Evolutionary conservation across 306 rosid genomes (phyloP).

Genomic region (Canavalia ensiformis): DNA sequence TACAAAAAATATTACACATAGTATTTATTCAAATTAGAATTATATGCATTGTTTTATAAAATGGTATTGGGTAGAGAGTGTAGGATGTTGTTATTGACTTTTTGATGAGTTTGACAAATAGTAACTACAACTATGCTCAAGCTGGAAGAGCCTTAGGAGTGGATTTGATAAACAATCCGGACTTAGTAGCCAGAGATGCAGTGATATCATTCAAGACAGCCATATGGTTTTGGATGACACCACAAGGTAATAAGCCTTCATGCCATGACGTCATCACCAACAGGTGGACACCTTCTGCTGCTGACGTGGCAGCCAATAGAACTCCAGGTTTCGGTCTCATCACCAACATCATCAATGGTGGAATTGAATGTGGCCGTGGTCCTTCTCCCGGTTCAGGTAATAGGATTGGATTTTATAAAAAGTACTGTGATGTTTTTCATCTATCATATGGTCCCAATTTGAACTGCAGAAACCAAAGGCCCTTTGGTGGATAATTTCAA

Average conservation of each 20-base stretch:
- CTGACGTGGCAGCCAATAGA: constrained; percentile 49
- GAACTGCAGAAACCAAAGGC: constrained; percentile 43
- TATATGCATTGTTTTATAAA: no score
- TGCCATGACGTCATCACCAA: constrained; percentile 63
- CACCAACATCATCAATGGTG: constrained; percentile 54
- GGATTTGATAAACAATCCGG: constrained; percentile 61
- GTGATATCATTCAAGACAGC: constrained; percentile 66
- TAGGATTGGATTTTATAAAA: constrained; percentile 45
- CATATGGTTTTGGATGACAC: constrained; percentile 76
- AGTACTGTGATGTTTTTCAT: constrained; percentile 41
- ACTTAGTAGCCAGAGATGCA: constrained; percentile 56
- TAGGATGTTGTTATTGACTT: background rate
- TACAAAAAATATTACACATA: no score
- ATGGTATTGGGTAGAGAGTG: background rate
- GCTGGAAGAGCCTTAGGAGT: constrained; percentile 54
- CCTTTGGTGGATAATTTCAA: background rate
- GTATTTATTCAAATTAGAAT: no score
- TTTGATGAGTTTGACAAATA: background rate
- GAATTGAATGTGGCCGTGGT: constrained; percentile 43
- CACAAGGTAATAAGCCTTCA: constrained; percentile 73
- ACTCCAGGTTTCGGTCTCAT: constrained; percentile 46
- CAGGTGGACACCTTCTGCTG: constrained; percentile 56
- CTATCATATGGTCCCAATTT: constrained; percentile 42
- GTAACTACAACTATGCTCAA: constrained; percentile 2
- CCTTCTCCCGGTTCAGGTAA: background rate